A percentile compares a stretch with the other conserved stretches of the same genome.
These are phyloP conservation scores for Pichia inconspicua DNA, from an alignment of 1,139 yeast species.

Conservation along the genomic window DNA sequence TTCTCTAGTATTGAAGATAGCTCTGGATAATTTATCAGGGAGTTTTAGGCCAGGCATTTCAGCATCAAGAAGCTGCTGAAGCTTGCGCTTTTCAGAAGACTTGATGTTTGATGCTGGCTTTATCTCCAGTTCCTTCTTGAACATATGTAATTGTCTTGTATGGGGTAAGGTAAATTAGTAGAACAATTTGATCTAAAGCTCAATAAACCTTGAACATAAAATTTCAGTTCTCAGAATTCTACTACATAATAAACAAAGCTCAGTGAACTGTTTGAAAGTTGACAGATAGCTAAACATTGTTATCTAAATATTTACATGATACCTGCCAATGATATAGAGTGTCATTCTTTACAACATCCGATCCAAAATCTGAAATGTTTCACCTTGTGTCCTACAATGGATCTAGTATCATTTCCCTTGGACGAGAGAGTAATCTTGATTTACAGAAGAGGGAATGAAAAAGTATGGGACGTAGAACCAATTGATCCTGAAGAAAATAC, in stretches of 20 bases:
- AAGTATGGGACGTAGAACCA: conserved; percentile 41
- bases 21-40: conserved; percentile 59
- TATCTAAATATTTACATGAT: neutral
- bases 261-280: neutral
- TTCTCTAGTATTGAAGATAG: conserved; percentile 50
- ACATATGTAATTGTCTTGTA: conserved; percentile 34
- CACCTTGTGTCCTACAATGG: conserved; percentile 48
- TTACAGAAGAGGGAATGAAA: conserved; percentile 39
- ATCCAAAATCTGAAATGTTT: conserved; percentile 26
- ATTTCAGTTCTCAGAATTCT: too few species aligned
- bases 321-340: neutral
- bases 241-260: neutral
- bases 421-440: conserved; percentile 23
- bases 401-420: conserved; percentile 39
- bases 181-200: too few species aligned
- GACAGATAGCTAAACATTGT: too few species aligned
- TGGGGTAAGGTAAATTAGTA: too few species aligned
- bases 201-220: too few species aligned
- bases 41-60: conserved; percentile 29
- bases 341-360: conserved; percentile 19
- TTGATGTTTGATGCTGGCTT: conserved; percentile 76
- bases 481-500: conserved; percentile 19
- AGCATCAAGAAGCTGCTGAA: conserved; percentile 38
- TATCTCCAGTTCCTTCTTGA: conserved; percentile 53
- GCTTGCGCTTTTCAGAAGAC: conserved; percentile 68